These are phyloP conservation scores for Podospora conica DNA, from an alignment of 495 filamentous ascomycete genomes.

Conservation along the genomic window DNA sequence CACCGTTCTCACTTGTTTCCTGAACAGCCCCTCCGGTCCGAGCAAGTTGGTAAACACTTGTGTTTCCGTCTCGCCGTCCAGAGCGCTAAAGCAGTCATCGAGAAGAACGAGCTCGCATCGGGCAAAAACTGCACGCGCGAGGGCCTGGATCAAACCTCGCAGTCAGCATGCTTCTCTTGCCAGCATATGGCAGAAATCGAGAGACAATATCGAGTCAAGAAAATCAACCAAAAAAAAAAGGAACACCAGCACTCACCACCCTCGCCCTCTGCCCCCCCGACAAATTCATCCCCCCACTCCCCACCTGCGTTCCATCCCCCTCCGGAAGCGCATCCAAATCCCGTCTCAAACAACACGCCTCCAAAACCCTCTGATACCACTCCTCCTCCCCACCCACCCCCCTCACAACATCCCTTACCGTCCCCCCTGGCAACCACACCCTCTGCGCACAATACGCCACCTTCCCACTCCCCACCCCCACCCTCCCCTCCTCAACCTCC, in stretches of 20 bases:
- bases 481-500: conserved; percentile 35
- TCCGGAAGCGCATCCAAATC: conserved; percentile 49
- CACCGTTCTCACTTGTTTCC: conserved; percentile 32
- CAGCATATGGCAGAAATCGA: background rate
- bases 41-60: conserved; percentile 36
- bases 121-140: conserved; percentile 33
- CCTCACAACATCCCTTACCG: conserved; percentile 45
- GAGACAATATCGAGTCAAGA: too few relatives aligned
- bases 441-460: conserved; percentile 40
- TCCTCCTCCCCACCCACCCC: conserved; percentile 32
- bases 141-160: conserved; percentile 20
- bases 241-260: conserved; percentile 20
- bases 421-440: conserved; percentile 52
- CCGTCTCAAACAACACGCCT: conserved; percentile 51
- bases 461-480: conserved; percentile 21
- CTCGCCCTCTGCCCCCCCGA: conserved; percentile 60
- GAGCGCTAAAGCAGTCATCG: conserved; percentile 36
- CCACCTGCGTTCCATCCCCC: conserved; percentile 52
- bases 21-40: conserved; percentile 34
- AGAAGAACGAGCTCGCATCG: conserved; percentile 27
- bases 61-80: conserved; percentile 34
- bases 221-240: too few relatives aligned
- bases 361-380: conserved; percentile 52
- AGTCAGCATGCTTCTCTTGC: background rate
- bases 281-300: conserved; percentile 53